These are phyloP conservation scores for Cordyceps cateniannulata DNA, from an alignment of 2,329 filamentous ascomycete genomes.

Conservation along the genomic window DNA sequence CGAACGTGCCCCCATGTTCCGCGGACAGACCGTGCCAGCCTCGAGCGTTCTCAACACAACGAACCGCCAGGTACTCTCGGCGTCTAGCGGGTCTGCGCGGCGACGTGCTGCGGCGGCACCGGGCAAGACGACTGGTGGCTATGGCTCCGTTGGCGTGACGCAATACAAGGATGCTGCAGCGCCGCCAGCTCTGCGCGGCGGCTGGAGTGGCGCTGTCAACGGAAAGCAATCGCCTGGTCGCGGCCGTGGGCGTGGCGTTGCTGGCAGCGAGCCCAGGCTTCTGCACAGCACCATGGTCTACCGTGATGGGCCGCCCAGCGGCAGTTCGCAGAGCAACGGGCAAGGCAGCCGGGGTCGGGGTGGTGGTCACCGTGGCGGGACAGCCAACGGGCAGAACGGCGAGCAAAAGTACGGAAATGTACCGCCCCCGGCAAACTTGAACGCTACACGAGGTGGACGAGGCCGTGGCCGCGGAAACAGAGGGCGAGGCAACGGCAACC, in stretches of 20 bases:
- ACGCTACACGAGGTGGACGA: slow-evolving; percentile 36
- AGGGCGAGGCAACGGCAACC: slow-evolving; percentile 28
- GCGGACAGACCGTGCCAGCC: slow-evolving; percentile 82
- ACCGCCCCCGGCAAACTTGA: slow-evolving; percentile 53
- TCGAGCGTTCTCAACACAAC: slow-evolving; percentile 86
- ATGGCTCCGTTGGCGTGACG: slow-evolving; percentile 50
- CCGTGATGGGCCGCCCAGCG: slow-evolving; percentile 30
- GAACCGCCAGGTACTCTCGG: slow-evolving; percentile 71
- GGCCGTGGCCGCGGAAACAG: slow-evolving; percentile 35
- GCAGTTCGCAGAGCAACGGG: slow-evolving; percentile 19
- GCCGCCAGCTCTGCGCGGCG: slow-evolving; percentile 48
- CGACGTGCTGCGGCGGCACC: slow-evolving; percentile 41
- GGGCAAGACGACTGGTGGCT: slow-evolving; percentile 47
- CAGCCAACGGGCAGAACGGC: slow-evolving; percentile 16
- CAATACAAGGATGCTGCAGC: slow-evolving; percentile 55
- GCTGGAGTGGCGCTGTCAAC: slow-evolving; percentile 51
- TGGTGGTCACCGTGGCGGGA: slow-evolving; percentile 20
- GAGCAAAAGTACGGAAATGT: slow-evolving; percentile 45
- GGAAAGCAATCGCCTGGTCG: slow-evolving; percentile 36
- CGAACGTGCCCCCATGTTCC: slow-evolving; percentile 85
- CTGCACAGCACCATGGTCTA: slow-evolving; percentile 49
- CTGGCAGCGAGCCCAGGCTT: slow-evolving; percentile 31
- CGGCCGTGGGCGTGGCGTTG: slow-evolving; percentile 26
- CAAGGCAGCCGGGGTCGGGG: slow-evolving; percentile 17
- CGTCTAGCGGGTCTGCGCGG: slow-evolving; percentile 45